Evolutionary conservation across 345 rosid genomes (phyloP), one percentile per base, ranked within the genome.

Genomic region (Camelina laxa): DNA sequence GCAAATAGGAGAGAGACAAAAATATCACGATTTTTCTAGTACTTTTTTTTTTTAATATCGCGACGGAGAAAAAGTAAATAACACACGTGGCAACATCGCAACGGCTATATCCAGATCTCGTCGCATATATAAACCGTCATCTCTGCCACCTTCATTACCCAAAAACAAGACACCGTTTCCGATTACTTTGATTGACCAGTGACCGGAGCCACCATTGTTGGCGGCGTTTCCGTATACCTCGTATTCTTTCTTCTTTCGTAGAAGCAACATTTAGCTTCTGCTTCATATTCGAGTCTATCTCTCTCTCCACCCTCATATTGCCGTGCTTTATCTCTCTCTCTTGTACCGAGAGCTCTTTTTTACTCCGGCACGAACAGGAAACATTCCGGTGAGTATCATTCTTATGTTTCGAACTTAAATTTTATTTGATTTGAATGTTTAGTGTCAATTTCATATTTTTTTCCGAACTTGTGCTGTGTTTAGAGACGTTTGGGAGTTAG

Each of bases 11-110:
- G 36, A 38, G 60, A 8, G 73, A 39, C 36, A 6, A 62, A 76
- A 76, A 70, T 63, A 76, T 70, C 75, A 44, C 9, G 71, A 76
- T 47, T 76, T 69, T 68, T 69, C 7, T 41, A 61, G 20, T 16
- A 64, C 7, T 4, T 30, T 50, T 67, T 21, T 2, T 8, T 35
- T 33, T 33, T 2, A 5, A 5, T 2, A 33, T 14, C 20, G 17
- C 12, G 20, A 36, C 20, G 47, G 67, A 13, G 67, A 9, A 17
- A 45, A 61, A 24, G 58, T 0, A 9, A 3, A 15, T 0, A 0
- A 1, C 6, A 8, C 68, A 72, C 77, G 73, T 78, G 81, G 30
- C 77, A 6, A 12, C 8, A 78, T 78, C 77, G 11, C 33, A 44
- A 59, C 77, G 81, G 77, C 15, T 59, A 5, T 50, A n/a, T 0